phyloP scores from a whole-genome alignment of 495 filamentous ascomycete species.

The Penicillium chermesinum region DNA sequence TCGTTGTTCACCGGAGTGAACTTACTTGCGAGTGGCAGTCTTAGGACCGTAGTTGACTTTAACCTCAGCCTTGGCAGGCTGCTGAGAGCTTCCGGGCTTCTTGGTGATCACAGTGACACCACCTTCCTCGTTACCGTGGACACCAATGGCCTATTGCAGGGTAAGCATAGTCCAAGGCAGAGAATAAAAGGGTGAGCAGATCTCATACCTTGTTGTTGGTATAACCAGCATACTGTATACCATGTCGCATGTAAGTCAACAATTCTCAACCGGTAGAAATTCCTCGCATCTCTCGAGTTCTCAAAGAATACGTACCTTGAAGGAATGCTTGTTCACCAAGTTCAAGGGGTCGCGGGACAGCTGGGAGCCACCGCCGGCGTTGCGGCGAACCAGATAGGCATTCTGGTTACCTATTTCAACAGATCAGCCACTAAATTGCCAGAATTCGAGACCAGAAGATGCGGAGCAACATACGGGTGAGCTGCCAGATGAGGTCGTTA shows the following conservation, averaged over 20 bases:
- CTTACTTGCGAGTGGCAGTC: conserved; percentile 74
- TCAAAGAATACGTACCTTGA: conserved; percentile 60
- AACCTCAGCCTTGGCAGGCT: conserved; percentile 60
- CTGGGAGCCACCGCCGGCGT: conserved; percentile 64
- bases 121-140: conserved; percentile 61
- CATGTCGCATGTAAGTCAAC: not conserved
- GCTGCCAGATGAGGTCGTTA: conserved; percentile 84
- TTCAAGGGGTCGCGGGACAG: conserved; percentile 95
- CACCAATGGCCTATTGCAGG: conserved; percentile 69
- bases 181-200: conserved; percentile 2
- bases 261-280: too few species aligned
- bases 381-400: conserved; percentile 85
- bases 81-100: conserved; percentile 62
- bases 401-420: conserved; percentile 63
- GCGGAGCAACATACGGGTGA: conserved; percentile 64
- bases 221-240: conserved; percentile 72
- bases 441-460: too few species aligned
- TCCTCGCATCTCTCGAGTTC: not conserved
- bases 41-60: conserved; percentile 62
- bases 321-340: conserved; percentile 78
- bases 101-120: conserved; percentile 75
- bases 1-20: not conserved
- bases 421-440: not conserved
- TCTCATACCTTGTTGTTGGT: conserved; percentile 82
- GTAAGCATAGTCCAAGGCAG: not conserved